Base-by-base conservation (phyloP, 306 rosid genomes). In the Sechiopsis laciniata region DNA sequence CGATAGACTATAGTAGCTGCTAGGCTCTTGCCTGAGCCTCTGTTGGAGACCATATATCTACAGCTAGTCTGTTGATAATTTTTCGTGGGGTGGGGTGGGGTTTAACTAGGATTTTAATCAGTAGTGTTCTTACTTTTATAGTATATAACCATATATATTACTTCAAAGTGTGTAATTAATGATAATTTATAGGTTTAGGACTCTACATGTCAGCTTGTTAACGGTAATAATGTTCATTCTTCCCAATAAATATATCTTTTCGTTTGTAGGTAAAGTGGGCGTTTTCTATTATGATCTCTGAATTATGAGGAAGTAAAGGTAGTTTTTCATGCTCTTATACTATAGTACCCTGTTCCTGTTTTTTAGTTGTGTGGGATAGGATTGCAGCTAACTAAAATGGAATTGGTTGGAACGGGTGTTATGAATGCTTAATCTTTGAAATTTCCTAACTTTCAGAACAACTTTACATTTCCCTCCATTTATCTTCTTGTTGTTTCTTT, bases 221-320 rank as follows among this genome's bases (percentile, higher is more conserved):
- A 86, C 82, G 82, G 96, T 84, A 82, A 86, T 77, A 78, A 86
- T 94, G 88, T 85, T 87, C 91, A 82, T 88, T 77, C 93, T 94
- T 94, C 97, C 97, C 89, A 94, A 91, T 94, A 91, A 91, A 91
- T 85, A 87, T 89, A 81, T 90, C 95, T 91, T 94, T 88, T 94
- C 89, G 85, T 91, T 89, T 94, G 98, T 94, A 94, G 98, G 98
- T 94, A 86, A 83, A 79, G 97, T 87, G 89, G 99, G 77, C 89
- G 96, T 94, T 86, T 94, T 85, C 97, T 93, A 87, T 81, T 85
- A 89, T 89, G 98, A 89, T 94, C 98, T 89, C 99, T 94, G 99
- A 94, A 91, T 86, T 89, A 89, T 84, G 98, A 91, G 87, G 99
- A 91, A 82, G 86, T 91, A 85, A 91, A 94, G 99, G 99, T 94